Conservation (phyloP, 805 yeast species). For the Metschnikowia henanensis region DNA sequence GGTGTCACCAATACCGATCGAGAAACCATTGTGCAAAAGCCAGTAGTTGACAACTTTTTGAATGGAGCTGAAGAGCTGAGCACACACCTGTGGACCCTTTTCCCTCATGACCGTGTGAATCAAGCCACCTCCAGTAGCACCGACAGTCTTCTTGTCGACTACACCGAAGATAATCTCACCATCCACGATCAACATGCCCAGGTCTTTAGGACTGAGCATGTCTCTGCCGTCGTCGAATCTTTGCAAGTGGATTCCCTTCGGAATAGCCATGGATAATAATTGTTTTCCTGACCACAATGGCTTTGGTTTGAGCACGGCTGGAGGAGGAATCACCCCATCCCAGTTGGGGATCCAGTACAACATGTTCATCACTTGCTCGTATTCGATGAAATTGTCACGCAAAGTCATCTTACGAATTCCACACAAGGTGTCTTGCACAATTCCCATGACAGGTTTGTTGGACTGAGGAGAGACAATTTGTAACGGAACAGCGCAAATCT, state of each 20-base stretch:
- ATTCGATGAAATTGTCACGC: conserved; percentile 85
- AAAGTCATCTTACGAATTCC: conserved; percentile 95
- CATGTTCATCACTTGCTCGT: conserved; percentile 94
- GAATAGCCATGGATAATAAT: conserved; percentile 86
- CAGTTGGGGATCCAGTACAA: conserved; percentile 97
- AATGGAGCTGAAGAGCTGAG: conserved; percentile 84
- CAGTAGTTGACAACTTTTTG: conserved; percentile 96
- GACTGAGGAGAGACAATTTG: conserved; percentile 99
- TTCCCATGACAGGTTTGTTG: conserved; percentile 99
- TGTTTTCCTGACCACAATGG: conserved; percentile 99
- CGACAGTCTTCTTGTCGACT: conserved; percentile 96
- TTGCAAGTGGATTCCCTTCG: conserved; percentile 92
- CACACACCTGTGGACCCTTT: conserved; percentile 90
- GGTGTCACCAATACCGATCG: conserved; percentile 99
- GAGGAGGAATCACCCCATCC: conserved; percentile 98
- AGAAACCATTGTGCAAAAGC: conserved; percentile 95
- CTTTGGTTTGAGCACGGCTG: conserved; percentile 90
- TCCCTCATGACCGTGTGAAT: conserved; percentile 98
- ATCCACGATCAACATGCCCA: conserved; percentile 92
- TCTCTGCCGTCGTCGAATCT: conserved; percentile 91
- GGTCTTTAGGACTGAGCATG: conserved; percentile 81
- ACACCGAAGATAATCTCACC: conserved; percentile 98
- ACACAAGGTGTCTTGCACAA: conserved; percentile 97
- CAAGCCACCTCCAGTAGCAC: conserved; percentile 97
- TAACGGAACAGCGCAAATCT: conserved; percentile 94